phyloP scores from a whole-genome alignment of 2,329 filamentous ascomycete species.

The Xylogone sp. region DNA sequence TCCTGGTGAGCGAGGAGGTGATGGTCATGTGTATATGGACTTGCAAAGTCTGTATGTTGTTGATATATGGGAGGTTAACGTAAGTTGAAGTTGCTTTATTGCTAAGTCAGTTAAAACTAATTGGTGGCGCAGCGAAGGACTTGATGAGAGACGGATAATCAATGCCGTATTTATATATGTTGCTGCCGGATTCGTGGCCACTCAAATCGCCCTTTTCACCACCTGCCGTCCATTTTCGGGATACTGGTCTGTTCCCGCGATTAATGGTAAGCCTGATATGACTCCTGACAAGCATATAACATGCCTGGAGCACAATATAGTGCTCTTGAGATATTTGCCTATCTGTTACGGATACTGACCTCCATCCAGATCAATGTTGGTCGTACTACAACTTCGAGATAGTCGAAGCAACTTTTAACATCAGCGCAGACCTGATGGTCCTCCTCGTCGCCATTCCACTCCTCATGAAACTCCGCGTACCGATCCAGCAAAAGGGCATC shows the following conservation, averaged over 20 bases:
- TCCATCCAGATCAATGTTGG: conserved; percentile 37
- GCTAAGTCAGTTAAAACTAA: too few relatives aligned
- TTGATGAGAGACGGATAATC: conserved; percentile 17
- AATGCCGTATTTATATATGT: conserved; percentile 30
- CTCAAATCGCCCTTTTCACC: conserved; percentile 42
- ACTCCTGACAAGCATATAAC: not conserved
- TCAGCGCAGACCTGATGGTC: conserved; percentile 44
- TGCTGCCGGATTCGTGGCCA: conserved; percentile 36
- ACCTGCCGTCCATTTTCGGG: conserved; percentile 40
- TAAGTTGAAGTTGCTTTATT: not conserved
- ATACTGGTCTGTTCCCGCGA: conserved; percentile 45
- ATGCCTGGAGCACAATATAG: not conserved
- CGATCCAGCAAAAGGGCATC: conserved; percentile 40
- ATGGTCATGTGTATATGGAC: conserved; percentile 44
- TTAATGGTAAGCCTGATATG: conserved; percentile 26
- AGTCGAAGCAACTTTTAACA: conserved; percentile 44
- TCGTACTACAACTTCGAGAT: conserved; percentile 43
- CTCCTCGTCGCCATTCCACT: conserved; percentile 44
- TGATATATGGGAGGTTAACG: conserved; percentile 35
- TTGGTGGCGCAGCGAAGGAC: not conserved
- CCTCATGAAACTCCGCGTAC: conserved; percentile 36
- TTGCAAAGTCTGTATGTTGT: conserved; percentile 41
- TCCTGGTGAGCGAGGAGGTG: conserved; percentile 43
- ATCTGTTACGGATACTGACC: conserved; percentile 9
- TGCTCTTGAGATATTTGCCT: not conserved